Evolutionary conservation across 2,329 filamentous ascomycete genomes (phyloP), one percentile per base, ranked within the genome.

Genomic region (Fusarium hostae): DNA sequence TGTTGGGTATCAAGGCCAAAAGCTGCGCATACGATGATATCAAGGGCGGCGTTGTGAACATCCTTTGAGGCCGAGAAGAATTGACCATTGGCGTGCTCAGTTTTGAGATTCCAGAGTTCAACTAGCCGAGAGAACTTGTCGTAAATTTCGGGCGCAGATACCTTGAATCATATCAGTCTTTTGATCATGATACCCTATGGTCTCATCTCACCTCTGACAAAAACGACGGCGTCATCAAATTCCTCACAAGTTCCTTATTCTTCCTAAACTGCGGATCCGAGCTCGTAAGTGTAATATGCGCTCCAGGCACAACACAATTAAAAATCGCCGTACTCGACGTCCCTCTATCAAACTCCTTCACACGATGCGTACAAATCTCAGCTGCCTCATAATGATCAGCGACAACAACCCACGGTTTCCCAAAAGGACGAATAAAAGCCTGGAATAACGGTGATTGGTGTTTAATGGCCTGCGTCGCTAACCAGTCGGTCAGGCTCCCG

Each of bases 221-320:
- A 32, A 72, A 72, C 0, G 52, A 57, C 2, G 70, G 70, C 0
- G 70, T 70, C 70, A 72, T 72, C 9, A 72, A 48, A 26, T 72
- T 72, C 9, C 67, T 45, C 5, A 72, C 66, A 34, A 72, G 70
- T 6, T 72, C 70, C 22, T 72, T 72, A 6, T 72, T 72, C 28
- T 70, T 72, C 13, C 60, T 61, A 5, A 70, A 72, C 20, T 70
- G 70, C 3, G 70, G 70, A 40, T 72, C 40, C 3, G 58, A 57
- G 5, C 61, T 70, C n/a, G 39, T 43, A 4, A 72, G 58, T 6
- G 66, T 70, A 11, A 72, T 54, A 9, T 72, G 69, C 9, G 52
- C 40, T 2, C 58, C 48, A 0, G 70, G 70, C 12, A 72, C 56
- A 9, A 72, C 55, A 9, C 70, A 59, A 5, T 48, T 18, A 9